phyloP scores from a whole-genome alignment of 2,329 filamentous ascomycete genomes.

The Juglanconis oblonga region DNA sequence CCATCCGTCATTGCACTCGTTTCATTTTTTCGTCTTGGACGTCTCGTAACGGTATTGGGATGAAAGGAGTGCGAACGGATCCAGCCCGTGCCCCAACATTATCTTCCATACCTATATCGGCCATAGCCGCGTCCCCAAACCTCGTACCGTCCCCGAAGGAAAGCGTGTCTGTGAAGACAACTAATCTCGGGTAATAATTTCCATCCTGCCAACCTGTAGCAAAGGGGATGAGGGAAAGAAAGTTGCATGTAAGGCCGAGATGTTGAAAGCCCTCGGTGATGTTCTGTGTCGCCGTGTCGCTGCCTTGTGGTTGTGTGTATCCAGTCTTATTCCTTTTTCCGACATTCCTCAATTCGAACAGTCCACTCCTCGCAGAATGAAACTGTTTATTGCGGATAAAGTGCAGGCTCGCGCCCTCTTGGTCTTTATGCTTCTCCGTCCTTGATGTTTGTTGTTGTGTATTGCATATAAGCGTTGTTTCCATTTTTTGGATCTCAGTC shows the following conservation, averaged over 20 bases:
- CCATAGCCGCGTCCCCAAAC: neutral
- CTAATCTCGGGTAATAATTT: neutral
- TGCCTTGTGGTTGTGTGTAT: neutral
- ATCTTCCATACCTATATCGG: constrained; percentile 4
- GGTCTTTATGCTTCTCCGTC: neutral
- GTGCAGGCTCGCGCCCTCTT: constrained; percentile 4
- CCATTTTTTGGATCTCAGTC: neutral
- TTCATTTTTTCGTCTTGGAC: neutral
- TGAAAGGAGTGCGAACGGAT: constrained; percentile 5
- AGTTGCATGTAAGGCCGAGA: neutral
- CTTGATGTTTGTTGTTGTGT: neutral
- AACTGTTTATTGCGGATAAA: neutral
- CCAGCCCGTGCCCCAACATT: constrained; percentile 11
- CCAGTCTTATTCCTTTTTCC: neutral
- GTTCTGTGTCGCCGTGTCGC: neutral
- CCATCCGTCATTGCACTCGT: constrained; percentile 1
- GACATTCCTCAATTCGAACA: neutral
- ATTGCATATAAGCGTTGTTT: neutral
- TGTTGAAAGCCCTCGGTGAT: neutral
- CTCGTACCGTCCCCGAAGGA: neutral
- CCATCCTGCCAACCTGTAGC: constrained; percentile 12
- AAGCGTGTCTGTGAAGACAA: neutral
- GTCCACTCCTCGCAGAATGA: neutral
- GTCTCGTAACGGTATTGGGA: neutral
- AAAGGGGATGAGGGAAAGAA: constrained; percentile 1